These are phyloP conservation scores for Zhuliangozyma parablackwelliae DNA, from an alignment of 1,139 yeast species.

Conservation along the genomic window DNA sequence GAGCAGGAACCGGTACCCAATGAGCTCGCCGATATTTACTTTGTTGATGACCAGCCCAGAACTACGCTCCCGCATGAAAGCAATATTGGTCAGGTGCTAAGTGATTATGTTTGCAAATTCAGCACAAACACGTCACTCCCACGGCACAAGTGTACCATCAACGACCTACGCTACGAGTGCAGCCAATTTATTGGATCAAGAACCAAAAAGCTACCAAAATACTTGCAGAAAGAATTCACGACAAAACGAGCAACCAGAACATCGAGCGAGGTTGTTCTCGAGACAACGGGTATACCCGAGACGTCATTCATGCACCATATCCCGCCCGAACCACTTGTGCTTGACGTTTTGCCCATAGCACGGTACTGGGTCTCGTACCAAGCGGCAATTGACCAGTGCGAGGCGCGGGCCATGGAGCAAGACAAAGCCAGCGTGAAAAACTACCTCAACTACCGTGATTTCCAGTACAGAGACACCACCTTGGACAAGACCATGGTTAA, in stretches of 20 bases:
- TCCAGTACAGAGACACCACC: conserved; percentile 18
- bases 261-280: conserved; percentile 12
- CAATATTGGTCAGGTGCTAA: conserved; percentile 23
- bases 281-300: conserved; percentile 23
- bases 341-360: conserved; percentile 32
- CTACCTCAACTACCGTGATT: conserved; percentile 34
- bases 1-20: conserved; percentile 12
- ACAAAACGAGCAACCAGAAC: conserved; percentile 3
- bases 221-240: conserved; percentile 6
- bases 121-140: conserved; percentile 3
- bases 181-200: conserved; percentile 24
- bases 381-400: conserved; percentile 21
- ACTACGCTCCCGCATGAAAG: conserved; percentile 31
- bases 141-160: conserved; percentile 9
- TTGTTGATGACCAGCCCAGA: conserved; percentile 24
- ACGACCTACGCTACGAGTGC: conserved; percentile 13
- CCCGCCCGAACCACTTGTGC: conserved; percentile 15
- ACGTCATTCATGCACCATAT: conserved; percentile 17
- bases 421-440: conserved; percentile 23
- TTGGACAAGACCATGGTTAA: conserved; percentile 14
- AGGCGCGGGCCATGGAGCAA: conserved; percentile 13
- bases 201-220: conserved; percentile 19
- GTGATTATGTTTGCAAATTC: not conserved
- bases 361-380: conserved; percentile 37
- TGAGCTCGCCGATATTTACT: conserved; percentile 33